Evolutionary conservation across 331 rosid genomes (phyloP), one percentile per base, ranked within the genome.

Genomic region (Erythrophleum ivorense): DNA sequence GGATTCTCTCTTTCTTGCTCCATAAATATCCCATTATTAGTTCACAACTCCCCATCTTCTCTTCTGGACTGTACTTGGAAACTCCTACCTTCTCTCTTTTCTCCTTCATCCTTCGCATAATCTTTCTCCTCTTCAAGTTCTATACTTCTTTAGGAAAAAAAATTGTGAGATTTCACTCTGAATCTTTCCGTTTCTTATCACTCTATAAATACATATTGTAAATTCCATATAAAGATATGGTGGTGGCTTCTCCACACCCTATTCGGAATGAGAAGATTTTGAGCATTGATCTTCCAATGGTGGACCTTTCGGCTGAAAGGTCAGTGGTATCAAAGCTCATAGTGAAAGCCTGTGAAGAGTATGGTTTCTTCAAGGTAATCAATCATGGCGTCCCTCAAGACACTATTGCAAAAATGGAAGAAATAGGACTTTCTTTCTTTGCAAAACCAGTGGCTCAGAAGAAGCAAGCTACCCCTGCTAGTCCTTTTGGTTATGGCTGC

Each of bases 291-390:
- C 90, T 95, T 80, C 98, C 98, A 2, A 49, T 75, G 46, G 82
- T 95, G 38, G 98, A 95, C 87, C 85, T 95, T 8, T 52, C 87
- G 0, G 59, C 33, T 0, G 91, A 86, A 43, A 84, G 86, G 48
- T 78, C 90, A 7, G 79, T 33, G 77, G 86, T 84, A 9, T 59
- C 74, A 9, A 78, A 82, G 63, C 84, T 64, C 24, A 85, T 93
- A 5, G 91, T 95, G 11, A 85, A 88, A 36, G 97, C 98, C 0
- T 80, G 91, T 19, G 92, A 93, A 34, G 90, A 91, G 33, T 89
- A 62, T 11, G 98, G 98, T 12, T 91, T 95, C 88, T 95, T 95
- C 83, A 91, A 89, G 89, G 86, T 95, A 2, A 75, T 90, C 57
- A 95, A 93, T 85, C 98, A 95, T 50, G 91, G 98, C 12, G 87